Percentiles rank a stretch among this genome's conserved stretches.
Conservation (phyloP, 345 rosid genomes). For the Zanthoxylum bungeanum region DNA sequence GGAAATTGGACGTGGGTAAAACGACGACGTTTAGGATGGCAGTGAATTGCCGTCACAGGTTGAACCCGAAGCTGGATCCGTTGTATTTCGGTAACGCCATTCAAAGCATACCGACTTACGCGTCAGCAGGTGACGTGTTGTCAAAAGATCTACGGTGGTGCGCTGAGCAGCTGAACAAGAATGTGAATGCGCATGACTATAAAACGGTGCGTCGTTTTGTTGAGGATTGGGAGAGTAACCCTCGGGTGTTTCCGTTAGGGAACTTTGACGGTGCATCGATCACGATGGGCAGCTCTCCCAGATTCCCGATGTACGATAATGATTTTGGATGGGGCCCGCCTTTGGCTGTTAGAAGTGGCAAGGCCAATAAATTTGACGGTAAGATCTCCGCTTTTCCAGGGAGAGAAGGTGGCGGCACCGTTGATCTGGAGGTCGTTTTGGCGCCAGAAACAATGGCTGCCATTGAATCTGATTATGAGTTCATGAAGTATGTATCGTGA, state of each 20-base stretch:
- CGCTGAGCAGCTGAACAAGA: constrained; percentile 64
- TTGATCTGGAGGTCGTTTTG: constrained; percentile 81
- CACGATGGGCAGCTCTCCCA: constrained; percentile 91
- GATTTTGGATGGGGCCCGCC: constrained; percentile 98
- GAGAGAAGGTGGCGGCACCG: constrained; percentile 65
- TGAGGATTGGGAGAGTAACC: constrained; percentile 69
- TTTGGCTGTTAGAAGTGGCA: constrained; percentile 79
- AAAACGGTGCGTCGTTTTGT: constrained; percentile 41
- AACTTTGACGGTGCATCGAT: constrained; percentile 78
- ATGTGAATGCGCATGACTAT: constrained; percentile 57
- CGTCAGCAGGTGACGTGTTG: constrained; percentile 66
- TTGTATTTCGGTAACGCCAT: constrained; percentile 92
- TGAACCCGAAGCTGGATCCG: constrained; percentile 65
- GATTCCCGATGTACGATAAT: constrained; percentile 93
- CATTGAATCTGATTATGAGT: constrained; percentile 68
- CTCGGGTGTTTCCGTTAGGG: constrained; percentile 85
- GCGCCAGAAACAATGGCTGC: constrained; percentile 82
- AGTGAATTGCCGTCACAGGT: constrained; percentile 72
- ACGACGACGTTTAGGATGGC: constrained; percentile 93
- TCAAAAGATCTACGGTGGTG: constrained; percentile 78
- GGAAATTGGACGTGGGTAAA: constrained; percentile 50
- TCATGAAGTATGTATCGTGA: constrained; percentile 56
- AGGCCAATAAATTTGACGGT: constrained; percentile 89
- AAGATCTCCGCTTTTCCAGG: constrained; percentile 98
- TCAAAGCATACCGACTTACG: constrained; percentile 79